Percentiles rank a stretch among this genome's conserved stretches.
phyloP scores from a whole-genome alignment of 345 rosid genomes.

The Sonneratia caseolaris region DNA sequence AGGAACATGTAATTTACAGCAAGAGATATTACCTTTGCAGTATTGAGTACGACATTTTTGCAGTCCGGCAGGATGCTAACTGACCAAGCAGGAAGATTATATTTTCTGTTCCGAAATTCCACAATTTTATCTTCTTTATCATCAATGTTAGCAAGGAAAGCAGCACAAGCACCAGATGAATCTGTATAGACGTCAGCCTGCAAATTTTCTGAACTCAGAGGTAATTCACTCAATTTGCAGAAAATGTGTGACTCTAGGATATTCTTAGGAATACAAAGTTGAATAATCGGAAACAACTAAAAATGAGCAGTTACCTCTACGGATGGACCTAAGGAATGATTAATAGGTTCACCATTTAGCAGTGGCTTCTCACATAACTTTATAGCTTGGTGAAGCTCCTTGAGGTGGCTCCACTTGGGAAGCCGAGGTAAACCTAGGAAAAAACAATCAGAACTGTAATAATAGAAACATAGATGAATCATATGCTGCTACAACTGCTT shows the following conservation, averaged over 20 bases:
- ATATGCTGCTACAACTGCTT: background rate
- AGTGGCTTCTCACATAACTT: conserved; percentile 59
- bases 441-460: background rate
- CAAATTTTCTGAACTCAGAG: background rate
- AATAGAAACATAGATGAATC: background rate
- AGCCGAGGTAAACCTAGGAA: conserved; percentile 68
- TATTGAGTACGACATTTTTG: conserved; percentile 63
- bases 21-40: conserved; percentile 58
- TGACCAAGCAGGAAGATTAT: conserved; percentile 89
- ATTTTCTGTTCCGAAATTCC: conserved; percentile 45
- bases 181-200: conserved; percentile 72
- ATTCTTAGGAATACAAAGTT: background rate
- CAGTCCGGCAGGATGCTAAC: conserved; percentile 94
- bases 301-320: conserved; percentile 40
- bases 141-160: conserved; percentile 77
- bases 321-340: conserved; percentile 51
- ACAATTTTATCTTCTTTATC: conserved; percentile 53
- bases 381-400: conserved; percentile 73
- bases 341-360: conserved; percentile 41
- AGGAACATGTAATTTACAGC: background rate
- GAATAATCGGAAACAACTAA: background rate
- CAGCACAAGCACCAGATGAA: conserved; percentile 61
- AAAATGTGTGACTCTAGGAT: background rate
- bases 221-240: background rate
- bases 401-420: conserved; percentile 97